Evolutionary conservation across 2,329 filamentous ascomycete genomes (phyloP).

Genomic region (Colletotrichum magnum): DNA sequence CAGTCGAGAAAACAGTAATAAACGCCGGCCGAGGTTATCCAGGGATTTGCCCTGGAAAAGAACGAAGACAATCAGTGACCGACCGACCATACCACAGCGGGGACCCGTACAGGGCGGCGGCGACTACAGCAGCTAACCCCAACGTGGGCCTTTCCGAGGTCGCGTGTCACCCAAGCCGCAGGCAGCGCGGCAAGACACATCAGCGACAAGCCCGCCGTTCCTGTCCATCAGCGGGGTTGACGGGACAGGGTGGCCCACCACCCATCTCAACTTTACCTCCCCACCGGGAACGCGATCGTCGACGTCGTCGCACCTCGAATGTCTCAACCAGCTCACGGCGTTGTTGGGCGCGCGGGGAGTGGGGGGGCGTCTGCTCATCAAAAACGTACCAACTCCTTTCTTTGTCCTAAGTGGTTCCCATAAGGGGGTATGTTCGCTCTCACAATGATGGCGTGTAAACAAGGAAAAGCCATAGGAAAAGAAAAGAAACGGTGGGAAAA

Average conservation of each 20-base stretch:
- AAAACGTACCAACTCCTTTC: constrained; percentile 30
- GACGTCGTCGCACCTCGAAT: constrained; percentile 1
- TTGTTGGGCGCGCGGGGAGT: too few species aligned
- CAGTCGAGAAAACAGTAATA: too few species aligned
- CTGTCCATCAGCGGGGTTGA: constrained; percentile 24
- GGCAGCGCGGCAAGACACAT: too few species aligned
- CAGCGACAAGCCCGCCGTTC: neutral
- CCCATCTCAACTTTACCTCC: constrained; percentile 16
- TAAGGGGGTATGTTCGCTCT: constrained; percentile 37
- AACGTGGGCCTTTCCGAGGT: constrained; percentile 1
- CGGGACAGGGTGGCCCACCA: neutral
- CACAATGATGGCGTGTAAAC: constrained; percentile 2
- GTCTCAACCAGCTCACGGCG: too few species aligned
- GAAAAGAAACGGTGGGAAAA: neutral
- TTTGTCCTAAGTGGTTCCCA: constrained; percentile 32
- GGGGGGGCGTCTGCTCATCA: neutral
- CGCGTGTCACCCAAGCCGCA: too few species aligned
- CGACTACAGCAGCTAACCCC: neutral
- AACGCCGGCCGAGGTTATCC: too few species aligned
- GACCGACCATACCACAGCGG: neutral
- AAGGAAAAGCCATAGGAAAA: neutral
- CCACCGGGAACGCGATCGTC: constrained; percentile 16
- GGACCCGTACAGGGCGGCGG: neutral
- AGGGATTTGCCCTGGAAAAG: too few species aligned
- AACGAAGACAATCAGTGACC: too few species aligned